Evolutionary conservation across 2,329 filamentous ascomycete species (phyloP), one percentile per base, ranked within the genome.

Genomic region (Alternaria novae-zelandiae): DNA sequence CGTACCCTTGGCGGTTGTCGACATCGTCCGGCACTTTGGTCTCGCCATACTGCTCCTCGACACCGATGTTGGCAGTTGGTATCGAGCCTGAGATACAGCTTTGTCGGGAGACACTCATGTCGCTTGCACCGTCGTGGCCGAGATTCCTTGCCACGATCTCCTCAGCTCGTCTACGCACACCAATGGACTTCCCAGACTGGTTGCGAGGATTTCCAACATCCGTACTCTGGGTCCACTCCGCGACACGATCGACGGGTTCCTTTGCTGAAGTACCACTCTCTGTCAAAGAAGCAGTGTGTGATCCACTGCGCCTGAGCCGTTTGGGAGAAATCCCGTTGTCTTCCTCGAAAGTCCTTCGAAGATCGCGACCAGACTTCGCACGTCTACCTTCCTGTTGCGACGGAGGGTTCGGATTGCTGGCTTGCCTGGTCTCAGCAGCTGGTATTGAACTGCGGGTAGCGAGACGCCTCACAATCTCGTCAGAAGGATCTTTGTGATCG

Each of bases 1-100:
- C 75, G 20, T 75, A 79, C n/a, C 65, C 71, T 43, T 64, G 64
- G 43, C 75, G 72, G 64, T 63, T 70, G 46, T 78, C 76, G 20
- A 77, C 57, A 60, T 76, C 62, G 30, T 72, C 56, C 5, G 73
- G 75, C 11, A 75, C 69, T 36, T 66, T 64, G 13, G 69, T 56
- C 4, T 61, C 54, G 25, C 68, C 28, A 28, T 71, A 68, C n/a
- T 59, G 64, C 21, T 64, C 60, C 32, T 72, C 61, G 30, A 66
- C 54, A 20, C 64, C 66, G n/a, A 63, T 59, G 46, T 66, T 61
- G 12, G 62, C 51, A 23, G 54, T 66, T 8, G 41, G 60, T 25
- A 67, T 26, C 3, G 54, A 26, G 17, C 23, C 36, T 13, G 58
- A 60, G 17, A 60, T 20, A 26, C 70, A 56, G 23, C 49, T 64